phyloP scores from a whole-genome alignment of 495 filamentous ascomycete species.

The Bombardia bombarda region DNA sequence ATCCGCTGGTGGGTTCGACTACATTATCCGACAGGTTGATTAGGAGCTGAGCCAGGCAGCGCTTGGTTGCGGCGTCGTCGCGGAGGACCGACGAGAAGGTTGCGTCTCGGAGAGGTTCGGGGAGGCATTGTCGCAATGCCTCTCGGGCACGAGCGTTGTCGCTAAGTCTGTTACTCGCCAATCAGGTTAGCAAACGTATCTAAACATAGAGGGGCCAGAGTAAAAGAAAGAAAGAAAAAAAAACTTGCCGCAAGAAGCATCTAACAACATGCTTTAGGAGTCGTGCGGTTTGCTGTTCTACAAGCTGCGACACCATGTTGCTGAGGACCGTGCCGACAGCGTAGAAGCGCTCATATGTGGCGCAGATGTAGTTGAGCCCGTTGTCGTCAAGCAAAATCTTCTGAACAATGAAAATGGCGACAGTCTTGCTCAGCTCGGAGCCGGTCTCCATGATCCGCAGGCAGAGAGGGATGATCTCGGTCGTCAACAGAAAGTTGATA shows the following conservation, averaged over 20 bases:
- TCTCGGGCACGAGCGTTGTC: constrained; percentile 96
- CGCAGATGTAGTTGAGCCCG: constrained; percentile 96
- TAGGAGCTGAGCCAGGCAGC: constrained; percentile 89
- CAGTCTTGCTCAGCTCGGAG: constrained; percentile 96
- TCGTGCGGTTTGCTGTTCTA: constrained; percentile 93
- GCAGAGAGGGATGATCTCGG: constrained; percentile 96
- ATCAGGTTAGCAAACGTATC: constrained; percentile 12
- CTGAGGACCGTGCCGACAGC: constrained; percentile 95
- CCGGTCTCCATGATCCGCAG: constrained; percentile 99
- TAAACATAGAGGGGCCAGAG: no score
- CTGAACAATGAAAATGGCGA: constrained; percentile 99
- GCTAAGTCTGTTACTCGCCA: constrained; percentile 66
- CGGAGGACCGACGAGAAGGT: constrained; percentile 95
- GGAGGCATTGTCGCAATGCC: constrained; percentile 91
- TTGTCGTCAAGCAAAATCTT: constrained; percentile 97
- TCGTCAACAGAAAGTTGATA: constrained; percentile 97
- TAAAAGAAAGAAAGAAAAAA: no score
- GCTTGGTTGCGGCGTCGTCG: constrained; percentile 96
- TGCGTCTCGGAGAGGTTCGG: constrained; percentile 90
- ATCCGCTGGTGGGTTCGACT: constrained; percentile 46
- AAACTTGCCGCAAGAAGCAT: constrained; percentile 81
- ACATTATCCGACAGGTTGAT: constrained; percentile 96
- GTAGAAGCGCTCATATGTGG: constrained; percentile 99
- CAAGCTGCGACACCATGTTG: constrained; percentile 97
- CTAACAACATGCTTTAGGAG: constrained; percentile 96